phyloP scores from a whole-genome alignment of 345 rosid genomes.

The Diplotaxis tenuifolia region DNA sequence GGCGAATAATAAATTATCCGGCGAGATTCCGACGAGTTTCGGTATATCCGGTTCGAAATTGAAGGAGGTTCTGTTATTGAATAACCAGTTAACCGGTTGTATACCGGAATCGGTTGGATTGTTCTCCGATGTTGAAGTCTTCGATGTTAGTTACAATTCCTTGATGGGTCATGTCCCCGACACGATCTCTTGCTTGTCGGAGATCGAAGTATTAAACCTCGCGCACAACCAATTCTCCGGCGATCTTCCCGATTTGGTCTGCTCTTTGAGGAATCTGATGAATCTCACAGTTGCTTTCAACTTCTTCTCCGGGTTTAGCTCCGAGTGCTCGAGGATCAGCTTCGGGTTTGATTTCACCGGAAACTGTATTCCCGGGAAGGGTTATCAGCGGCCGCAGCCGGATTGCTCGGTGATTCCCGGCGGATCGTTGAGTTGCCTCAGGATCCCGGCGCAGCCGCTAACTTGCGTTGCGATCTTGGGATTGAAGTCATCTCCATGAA shows the following conservation, averaged over 20 bases:
- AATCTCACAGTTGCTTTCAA: background rate
- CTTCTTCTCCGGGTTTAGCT: conserved; percentile 40
- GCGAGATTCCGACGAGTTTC: conserved; percentile 58
- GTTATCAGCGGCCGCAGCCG: conserved; percentile 70
- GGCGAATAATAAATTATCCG: conserved; percentile 49
- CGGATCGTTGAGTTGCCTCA: conserved; percentile 63
- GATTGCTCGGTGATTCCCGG: conserved; percentile 74
- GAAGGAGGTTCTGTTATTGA: conserved; percentile 43
- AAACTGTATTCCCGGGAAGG: conserved; percentile 79
- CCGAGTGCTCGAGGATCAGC: conserved; percentile 60
- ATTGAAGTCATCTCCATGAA: conserved; percentile 22
- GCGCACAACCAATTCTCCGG: background rate
- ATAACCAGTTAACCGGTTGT: conserved; percentile 80
- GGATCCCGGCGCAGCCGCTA: conserved; percentile 71
- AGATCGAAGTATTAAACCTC: conserved; percentile 15
- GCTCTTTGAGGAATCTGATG: background rate
- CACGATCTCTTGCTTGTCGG: conserved; percentile 56
- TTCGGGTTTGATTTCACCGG: conserved; percentile 69
- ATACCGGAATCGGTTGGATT: conserved; percentile 77
- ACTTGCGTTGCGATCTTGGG: conserved; percentile 54
- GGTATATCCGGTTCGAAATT: conserved; percentile 28
- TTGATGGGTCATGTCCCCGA: background rate
- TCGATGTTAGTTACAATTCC: conserved; percentile 34
- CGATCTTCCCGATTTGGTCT: background rate
- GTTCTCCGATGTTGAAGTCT: conserved; percentile 60